These are phyloP conservation scores for Saccharomyces eubayanus DNA, from an alignment of 805 yeast genomes.

Conservation along the genomic window DNA sequence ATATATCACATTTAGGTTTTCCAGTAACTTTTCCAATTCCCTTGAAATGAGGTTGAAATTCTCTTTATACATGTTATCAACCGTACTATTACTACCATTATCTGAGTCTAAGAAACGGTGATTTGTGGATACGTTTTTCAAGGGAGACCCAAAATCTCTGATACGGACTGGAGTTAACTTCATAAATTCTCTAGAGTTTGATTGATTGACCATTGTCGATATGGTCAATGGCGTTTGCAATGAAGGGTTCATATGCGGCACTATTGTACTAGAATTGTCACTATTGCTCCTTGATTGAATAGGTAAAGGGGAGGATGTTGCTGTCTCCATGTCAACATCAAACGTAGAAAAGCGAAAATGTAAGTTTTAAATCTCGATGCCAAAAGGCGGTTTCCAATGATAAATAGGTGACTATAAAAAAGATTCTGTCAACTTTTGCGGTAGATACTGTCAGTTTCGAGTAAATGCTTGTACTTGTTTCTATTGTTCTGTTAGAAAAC, in stretches of 20 bases:
- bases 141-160: slow-evolving; percentile 15
- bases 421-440: background rate
- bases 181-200: slow-evolving; percentile 18
- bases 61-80: slow-evolving; percentile 21
- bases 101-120: background rate
- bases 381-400: background rate
- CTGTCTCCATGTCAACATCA: slow-evolving; percentile 2
- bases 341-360: background rate
- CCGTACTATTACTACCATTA: background rate
- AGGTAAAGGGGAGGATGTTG: background rate
- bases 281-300: background rate
- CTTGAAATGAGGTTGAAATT: slow-evolving; percentile 27
- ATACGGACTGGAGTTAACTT: slow-evolving; percentile 26
- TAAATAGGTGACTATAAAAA: background rate
- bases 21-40: slow-evolving; percentile 28
- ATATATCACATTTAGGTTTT: slow-evolving; percentile 40
- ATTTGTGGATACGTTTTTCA: slow-evolving; percentile 1
- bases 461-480: background rate
- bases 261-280: background rate
- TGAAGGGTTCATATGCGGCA: background rate
- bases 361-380: background rate
- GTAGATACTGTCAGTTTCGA: background rate
- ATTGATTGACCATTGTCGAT: background rate
- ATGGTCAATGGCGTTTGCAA: background rate
- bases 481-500: background rate